Conservation (phyloP, 2,329 filamentous ascomycete genomes). For the Delphinella strobiligena region DNA sequence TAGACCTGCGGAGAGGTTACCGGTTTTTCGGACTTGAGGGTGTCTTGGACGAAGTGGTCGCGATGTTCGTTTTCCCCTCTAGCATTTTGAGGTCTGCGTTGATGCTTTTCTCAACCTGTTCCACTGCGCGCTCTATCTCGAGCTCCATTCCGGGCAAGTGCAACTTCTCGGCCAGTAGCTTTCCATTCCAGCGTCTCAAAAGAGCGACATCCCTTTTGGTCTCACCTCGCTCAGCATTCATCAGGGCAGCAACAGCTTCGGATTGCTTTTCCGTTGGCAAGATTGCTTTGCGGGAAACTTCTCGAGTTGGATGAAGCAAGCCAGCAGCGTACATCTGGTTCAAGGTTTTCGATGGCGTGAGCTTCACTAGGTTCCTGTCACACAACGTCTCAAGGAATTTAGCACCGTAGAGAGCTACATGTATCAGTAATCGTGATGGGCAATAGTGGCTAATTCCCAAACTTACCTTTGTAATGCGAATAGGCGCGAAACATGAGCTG, state of each 20-base stretch:
- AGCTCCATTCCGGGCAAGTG: slow-evolving; percentile 39
- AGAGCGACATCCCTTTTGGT: slow-evolving; percentile 36
- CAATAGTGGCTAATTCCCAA: not conserved
- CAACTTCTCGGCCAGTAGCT: slow-evolving; percentile 37
- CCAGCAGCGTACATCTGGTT: slow-evolving; percentile 59
- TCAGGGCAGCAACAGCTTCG: slow-evolving; percentile 24
- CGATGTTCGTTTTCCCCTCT: slow-evolving; percentile 8
- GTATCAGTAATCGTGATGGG: slow-evolving; percentile 1
- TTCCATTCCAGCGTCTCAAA: slow-evolving; percentile 37
- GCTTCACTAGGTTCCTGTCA: slow-evolving; percentile 56
- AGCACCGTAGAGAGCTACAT: slow-evolving; percentile 61
- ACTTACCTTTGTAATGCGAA: slow-evolving; percentile 66
- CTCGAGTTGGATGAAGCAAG: slow-evolving; percentile 30
- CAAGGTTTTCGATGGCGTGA: slow-evolving; percentile 54
- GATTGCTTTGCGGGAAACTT: slow-evolving; percentile 26
- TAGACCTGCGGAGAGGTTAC: too few species aligned
- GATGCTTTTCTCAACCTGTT: slow-evolving; percentile 36
- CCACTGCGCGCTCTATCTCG: slow-evolving; percentile 41
- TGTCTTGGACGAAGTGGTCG: not conserved
- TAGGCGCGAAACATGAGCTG: slow-evolving; percentile 78
- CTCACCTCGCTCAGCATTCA: slow-evolving; percentile 28
- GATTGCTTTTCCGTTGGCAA: slow-evolving; percentile 25
- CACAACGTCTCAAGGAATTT: slow-evolving; percentile 75
- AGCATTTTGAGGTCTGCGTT: slow-evolving; percentile 23
- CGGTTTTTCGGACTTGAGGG: not conserved